Evolutionary conservation across 352 stramenopile species (phyloP).

Genomic region (Pythium diclinum): DNA sequence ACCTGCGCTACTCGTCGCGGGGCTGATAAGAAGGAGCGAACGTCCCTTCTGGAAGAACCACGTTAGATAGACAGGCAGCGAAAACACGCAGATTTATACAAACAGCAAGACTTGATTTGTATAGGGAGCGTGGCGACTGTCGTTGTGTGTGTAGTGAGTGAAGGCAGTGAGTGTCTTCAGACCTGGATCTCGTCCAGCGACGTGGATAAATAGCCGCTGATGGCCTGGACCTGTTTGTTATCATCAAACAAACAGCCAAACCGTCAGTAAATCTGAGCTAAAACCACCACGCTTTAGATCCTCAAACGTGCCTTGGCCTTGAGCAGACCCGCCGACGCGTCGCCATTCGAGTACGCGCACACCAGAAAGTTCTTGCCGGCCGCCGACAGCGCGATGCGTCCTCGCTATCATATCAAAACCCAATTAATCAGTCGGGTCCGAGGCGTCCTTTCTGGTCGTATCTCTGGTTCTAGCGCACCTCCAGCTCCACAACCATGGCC

Average conservation of each 20-base stretch:
- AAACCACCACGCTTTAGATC: background rate
- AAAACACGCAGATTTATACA: background rate
- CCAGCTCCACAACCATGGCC: conserved; percentile 71
- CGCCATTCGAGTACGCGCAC: conserved; percentile 64
- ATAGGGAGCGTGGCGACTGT: background rate
- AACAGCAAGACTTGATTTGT: conserved; percentile 3
- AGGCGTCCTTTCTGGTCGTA: conserved; percentile 1
- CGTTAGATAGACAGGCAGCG: conserved; percentile 4
- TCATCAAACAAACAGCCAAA: background rate
- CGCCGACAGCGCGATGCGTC: conserved; percentile 57
- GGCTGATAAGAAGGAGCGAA: background rate
- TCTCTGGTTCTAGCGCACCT: conserved; percentile 32
- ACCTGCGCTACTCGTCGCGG: conserved; percentile 41
- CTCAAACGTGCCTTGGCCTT: conserved; percentile 61
- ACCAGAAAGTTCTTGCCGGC: conserved; percentile 73
- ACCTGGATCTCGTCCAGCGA: conserved; percentile 73
- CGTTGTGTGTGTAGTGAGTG: background rate
- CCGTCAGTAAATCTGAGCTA: background rate
- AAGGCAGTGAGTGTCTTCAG: conserved; percentile 21
- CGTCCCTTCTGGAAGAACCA: too few relatives aligned
- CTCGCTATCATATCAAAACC: conserved; percentile 29
- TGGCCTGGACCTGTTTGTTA: conserved; percentile 47
- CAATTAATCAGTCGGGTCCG: background rate
- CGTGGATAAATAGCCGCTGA: conserved; percentile 54
- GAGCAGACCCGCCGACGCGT: conserved; percentile 55